A percentile compares a stretch with the other conserved stretches of the same genome.
phyloP scores from a whole-genome alignment of 805 yeast species.

The Saccharomycopsis olivae region DNA sequence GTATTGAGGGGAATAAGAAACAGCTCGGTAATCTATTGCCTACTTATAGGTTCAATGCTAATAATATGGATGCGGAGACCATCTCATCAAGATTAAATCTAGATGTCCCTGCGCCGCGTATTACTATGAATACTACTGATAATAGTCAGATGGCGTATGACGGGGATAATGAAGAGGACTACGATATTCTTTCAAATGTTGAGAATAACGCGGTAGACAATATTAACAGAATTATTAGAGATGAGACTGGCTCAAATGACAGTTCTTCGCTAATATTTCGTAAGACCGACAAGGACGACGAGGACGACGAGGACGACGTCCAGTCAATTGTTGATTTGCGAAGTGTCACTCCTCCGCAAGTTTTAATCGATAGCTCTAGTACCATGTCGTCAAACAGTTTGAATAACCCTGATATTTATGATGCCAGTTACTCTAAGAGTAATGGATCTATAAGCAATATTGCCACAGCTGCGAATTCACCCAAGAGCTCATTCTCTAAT shows the following conservation, averaged over 20 bases:
- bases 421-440: no score
- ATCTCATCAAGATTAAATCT: background rate
- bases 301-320: background rate
- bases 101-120: background rate
- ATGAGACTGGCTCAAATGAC: background rate
- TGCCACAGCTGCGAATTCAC: slow-evolving; percentile 4
- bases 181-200: background rate
- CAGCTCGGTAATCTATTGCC: background rate
- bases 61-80: background rate
- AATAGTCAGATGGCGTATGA: slow-evolving; percentile 1
- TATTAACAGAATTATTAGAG: background rate
- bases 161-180: slow-evolving; percentile 1
- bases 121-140: background rate
- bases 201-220: background rate
- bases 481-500: background rate
- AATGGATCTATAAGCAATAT: background rate
- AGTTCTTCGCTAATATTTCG: background rate
- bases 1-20: slow-evolving; percentile 6
- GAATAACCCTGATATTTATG: background rate
- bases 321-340: background rate
- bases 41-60: background rate
- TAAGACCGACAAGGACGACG: background rate
- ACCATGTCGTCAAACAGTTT: background rate
- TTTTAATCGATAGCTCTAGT: background rate
- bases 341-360: background rate